A percentile compares a stretch with the other conserved stretches of the same genome.
phyloP scores from a whole-genome alignment of 345 rosid species.

The Erodium maritimum region DNA sequence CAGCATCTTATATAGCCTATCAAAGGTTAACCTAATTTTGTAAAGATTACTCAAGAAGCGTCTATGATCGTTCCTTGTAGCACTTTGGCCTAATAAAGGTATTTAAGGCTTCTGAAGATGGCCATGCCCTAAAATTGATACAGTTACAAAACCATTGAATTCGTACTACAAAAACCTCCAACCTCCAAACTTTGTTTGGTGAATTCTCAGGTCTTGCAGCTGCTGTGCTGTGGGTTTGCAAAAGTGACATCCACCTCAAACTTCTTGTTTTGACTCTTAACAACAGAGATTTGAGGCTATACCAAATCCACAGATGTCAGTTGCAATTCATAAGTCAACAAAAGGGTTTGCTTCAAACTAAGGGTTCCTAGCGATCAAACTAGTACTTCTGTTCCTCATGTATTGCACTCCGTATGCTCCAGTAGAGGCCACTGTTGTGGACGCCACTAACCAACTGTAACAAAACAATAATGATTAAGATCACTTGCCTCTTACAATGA shows the following conservation, averaged over 20 bases:
- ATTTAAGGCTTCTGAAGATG: too few relatives aligned
- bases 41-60: too few relatives aligned
- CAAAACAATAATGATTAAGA: background rate
- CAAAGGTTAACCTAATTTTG: too few relatives aligned
- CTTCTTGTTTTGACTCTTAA: background rate
- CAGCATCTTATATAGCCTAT: too few relatives aligned
- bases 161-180: background rate
- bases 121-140: background rate
- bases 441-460: constrained; percentile 76
- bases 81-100: too few relatives aligned
- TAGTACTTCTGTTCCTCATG: constrained; percentile 37
- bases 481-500: background rate
- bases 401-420: constrained; percentile 66
- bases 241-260: too few relatives aligned
- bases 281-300: background rate
- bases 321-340: background rate
- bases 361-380: constrained; percentile 23
- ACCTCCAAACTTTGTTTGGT: background rate
- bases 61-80: too few relatives aligned
- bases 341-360: constrained; percentile 11
- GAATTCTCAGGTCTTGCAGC: background rate
- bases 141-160: background rate
- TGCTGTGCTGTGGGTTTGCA: background rate
- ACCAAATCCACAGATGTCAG: background rate
- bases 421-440: constrained; percentile 70